Conservation (phyloP, 306 rosid species). For the Styphnolobium japonicum region DNA sequence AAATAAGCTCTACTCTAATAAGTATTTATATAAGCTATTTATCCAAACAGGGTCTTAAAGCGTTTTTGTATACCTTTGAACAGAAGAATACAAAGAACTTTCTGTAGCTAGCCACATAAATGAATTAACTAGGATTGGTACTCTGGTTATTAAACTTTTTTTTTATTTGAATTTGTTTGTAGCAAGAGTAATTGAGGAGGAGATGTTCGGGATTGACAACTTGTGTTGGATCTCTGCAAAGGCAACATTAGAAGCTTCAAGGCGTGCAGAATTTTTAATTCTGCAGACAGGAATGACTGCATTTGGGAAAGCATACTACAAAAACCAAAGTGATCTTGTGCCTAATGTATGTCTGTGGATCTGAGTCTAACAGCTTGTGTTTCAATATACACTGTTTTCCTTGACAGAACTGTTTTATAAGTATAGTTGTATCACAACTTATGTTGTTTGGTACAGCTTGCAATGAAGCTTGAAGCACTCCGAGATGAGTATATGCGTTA, state of each 20-base stretch:
- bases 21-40: too few species aligned
- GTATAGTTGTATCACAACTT: conserved; percentile 24
- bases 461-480: conserved; percentile 86
- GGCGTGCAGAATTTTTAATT: conserved; percentile 78
- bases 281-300: conserved; percentile 99
- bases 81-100: conserved; percentile 1
- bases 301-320: conserved; percentile 90
- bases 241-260: conserved; percentile 84
- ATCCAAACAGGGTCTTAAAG: too few species aligned
- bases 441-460: conserved; percentile 64
- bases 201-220: conserved; percentile 93
- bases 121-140: conserved; percentile 13
- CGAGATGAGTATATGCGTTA: conserved; percentile 95
- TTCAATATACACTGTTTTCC: conserved; percentile 8
- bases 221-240: conserved; percentile 93
- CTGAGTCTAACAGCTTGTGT: conserved; percentile 23
- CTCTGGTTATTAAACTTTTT: conserved; percentile 15
- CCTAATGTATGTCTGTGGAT: conserved; percentile 67
- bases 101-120: neutral
- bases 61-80: neutral
- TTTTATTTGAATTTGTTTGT: conserved; percentile 25
- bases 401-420: neutral
- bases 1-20: too few species aligned
- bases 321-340: conserved; percentile 77
- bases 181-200: conserved; percentile 98